Conservation (phyloP, 1,284 basidiomycete genomes). For the Puccinia horiana region DNA sequence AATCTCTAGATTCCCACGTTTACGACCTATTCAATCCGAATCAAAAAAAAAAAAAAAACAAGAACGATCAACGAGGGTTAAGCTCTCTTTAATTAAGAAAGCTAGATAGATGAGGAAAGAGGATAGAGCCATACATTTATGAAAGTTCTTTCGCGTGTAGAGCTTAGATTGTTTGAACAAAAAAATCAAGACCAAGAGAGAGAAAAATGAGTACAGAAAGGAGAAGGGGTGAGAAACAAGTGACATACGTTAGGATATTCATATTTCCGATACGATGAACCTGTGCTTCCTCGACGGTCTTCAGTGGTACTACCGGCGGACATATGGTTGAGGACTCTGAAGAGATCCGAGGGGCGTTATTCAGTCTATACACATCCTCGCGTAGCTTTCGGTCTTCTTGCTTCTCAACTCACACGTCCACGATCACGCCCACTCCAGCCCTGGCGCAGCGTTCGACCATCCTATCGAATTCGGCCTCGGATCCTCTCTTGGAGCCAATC, state of each 20-base stretch:
- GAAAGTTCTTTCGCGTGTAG: slow-evolving; percentile 19
- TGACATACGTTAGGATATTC: slow-evolving; percentile 29
- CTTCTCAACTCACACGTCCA: slow-evolving; percentile 45
- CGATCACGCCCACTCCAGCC: slow-evolving; percentile 40
- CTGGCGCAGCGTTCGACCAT: slow-evolving; percentile 35
- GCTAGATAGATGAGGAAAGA: not conserved
- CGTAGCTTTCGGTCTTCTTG: too few relatives aligned
- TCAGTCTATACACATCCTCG: not conserved
- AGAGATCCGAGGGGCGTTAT: too few relatives aligned
- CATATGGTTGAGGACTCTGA: slow-evolving; percentile 45
- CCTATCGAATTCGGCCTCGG: slow-evolving; percentile 24
- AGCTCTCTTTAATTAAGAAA: not conserved
- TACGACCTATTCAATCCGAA: slow-evolving; percentile 16
- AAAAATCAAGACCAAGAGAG: too few relatives aligned
- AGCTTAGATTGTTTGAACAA: not conserved
- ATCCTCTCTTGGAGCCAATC: slow-evolving; percentile 32
- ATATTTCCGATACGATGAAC: slow-evolving; percentile 23
- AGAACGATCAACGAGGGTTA: not conserved
- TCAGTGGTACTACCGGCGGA: slow-evolving; percentile 10
- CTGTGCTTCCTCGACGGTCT: not conserved
- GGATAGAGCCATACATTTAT: slow-evolving; percentile 16
- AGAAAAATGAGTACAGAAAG: not conserved
- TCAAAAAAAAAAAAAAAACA: not conserved
- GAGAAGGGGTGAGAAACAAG: not conserved
- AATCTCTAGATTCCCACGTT: slow-evolving; percentile 9